Percentiles rank a stretch among this genome's conserved stretches.
Evolutionary conservation across 768 basidiomycete species (phyloP).

Genomic region (Trametes elegans): DNA sequence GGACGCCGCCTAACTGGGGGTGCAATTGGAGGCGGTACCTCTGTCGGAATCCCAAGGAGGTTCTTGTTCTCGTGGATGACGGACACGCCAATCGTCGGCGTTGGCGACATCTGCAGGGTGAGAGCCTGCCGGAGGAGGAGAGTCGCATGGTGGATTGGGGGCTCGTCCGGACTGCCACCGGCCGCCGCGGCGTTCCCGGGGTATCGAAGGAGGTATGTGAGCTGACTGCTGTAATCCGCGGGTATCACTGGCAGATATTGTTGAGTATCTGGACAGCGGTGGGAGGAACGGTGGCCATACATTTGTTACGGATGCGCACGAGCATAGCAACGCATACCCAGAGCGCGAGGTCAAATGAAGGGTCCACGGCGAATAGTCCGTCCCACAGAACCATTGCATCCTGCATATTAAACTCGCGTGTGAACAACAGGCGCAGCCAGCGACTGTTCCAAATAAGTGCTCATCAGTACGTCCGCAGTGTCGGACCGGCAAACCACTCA

Average conservation of each 20-base stretch:
- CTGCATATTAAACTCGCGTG: conserved; percentile 81
- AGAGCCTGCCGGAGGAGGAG: conserved; percentile 85
- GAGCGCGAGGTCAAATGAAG: conserved; percentile 70
- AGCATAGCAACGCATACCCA: conserved; percentile 96
- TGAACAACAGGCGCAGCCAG: conserved; percentile 92
- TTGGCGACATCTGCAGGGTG: conserved; percentile 71
- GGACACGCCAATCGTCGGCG: conserved; percentile 71
- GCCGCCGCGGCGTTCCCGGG: conserved; percentile 48
- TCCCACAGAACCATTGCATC: conserved; percentile 94
- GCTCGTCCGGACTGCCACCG: conserved; percentile 15
- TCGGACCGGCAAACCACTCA: conserved; percentile 37
- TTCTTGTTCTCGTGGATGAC: conserved; percentile 82
- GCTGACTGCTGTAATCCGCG: conserved; percentile 81
- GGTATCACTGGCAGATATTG: conserved; percentile 61
- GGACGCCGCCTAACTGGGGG: conserved; percentile 36
- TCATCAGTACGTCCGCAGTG: conserved; percentile 4
- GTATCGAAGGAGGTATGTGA: conserved; percentile 85
- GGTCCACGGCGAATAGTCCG: conserved; percentile 86
- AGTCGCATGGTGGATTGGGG: conserved; percentile 50
- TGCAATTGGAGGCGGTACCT: conserved; percentile 51
- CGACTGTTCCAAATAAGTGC: conserved; percentile 65
- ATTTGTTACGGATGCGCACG: conserved; percentile 84
- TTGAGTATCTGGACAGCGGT: neutral
- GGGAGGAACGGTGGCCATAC: conserved; percentile 45
- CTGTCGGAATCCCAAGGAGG: conserved; percentile 67